Evolutionary conservation across 2,329 filamentous ascomycete genomes (phyloP).

Genomic region (Chrysoporthe austroafricana): DNA sequence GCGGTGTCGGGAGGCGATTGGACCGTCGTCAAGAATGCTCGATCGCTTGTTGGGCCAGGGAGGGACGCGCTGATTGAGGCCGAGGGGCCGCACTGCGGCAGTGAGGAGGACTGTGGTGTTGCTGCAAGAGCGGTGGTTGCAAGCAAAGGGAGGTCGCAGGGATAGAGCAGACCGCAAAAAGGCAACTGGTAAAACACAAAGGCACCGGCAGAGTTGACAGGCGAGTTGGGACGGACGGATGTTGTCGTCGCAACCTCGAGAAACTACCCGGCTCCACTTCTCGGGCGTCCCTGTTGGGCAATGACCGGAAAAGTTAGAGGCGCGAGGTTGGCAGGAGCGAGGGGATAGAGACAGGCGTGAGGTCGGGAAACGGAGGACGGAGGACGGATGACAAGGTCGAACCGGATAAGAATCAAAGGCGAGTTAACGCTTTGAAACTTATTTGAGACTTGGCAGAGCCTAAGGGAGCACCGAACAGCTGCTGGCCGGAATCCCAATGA

Average conservation of each 20-base stretch:
- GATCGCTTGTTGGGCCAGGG: slow-evolving; percentile 13
- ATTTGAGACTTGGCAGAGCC: slow-evolving; percentile 21
- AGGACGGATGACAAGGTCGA: slow-evolving; percentile 2
- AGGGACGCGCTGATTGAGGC: slow-evolving; percentile 9
- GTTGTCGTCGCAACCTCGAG: slow-evolving; percentile 5
- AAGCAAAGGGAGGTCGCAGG: slow-evolving; percentile 20
- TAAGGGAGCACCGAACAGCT: slow-evolving; percentile 17
- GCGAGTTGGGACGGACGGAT: background rate
- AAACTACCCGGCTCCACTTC: slow-evolving; percentile 10
- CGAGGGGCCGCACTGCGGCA: slow-evolving; percentile 26
- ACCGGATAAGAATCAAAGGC: slow-evolving; percentile 26
- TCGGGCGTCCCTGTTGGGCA: slow-evolving; percentile 14
- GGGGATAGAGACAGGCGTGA: slow-evolving; percentile 1
- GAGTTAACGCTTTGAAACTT: slow-evolving; percentile 28
- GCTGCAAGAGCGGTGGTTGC: slow-evolving; percentile 3
- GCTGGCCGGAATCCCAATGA: slow-evolving; percentile 21
- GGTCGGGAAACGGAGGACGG: slow-evolving; percentile 12
- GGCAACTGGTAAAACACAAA: slow-evolving; percentile 20
- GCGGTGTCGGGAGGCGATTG: slow-evolving; percentile 23
- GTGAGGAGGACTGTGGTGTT: slow-evolving; percentile 14
- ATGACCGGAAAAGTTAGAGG: background rate
- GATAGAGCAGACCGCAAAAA: slow-evolving; percentile 14
- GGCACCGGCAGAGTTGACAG: slow-evolving; percentile 11
- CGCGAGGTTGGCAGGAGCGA: slow-evolving; percentile 11
- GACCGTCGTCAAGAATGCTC: slow-evolving; percentile 17